Evolutionary conservation across 768 basidiomycete genomes (phyloP), one percentile per base, ranked within the genome.

Genomic region (Macrolepiota albuminosa): DNA sequence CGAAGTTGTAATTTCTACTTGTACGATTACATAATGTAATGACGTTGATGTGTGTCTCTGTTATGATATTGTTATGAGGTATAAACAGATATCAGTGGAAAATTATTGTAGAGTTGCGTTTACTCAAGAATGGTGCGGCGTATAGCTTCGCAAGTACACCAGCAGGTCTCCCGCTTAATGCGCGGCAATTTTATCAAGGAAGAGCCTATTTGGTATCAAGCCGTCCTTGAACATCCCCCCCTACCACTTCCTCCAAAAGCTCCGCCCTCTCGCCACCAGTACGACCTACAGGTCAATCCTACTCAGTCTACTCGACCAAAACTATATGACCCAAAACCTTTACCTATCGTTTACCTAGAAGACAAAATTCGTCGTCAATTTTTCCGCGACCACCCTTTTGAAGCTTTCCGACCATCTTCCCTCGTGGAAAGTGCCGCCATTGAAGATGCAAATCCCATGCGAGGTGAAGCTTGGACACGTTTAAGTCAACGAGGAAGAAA

Each of bases 331-430:
- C 73, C 76, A 33, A 74, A 74, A 31, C 87, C 89, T 0, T 61
- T 82, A 50, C 81, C 82, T 11, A 81, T 98, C 54, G 77, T 78
- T 56, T 97, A 95, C 70, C 60, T 89, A 43, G 93, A 96, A 69
- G 97, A 99, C 71, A 79, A 83, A 62, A 77, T 98, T 59, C 86
- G 97, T 39, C 80, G 85, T 57, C 91, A 92, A 71, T 98, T 99
- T 80, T 98, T 95, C 78, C 78, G 80, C 45, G 97, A 99, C 76
- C 95, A 97, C 71, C 95, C 97, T 7, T 97, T 97, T 69, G 95
- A 99, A 75, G 89, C 93, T 2, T 91, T 95, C 73, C 81, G 95
- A 46, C 86, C 93, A 2, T 78, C 79, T 9, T 86, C 83, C 11
- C 71, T 99, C 54, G 84, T 91, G 0, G 97, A 99, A 74, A 80